Conservation (phyloP, 306 rosid species). For the Corylus avellana region DNA sequence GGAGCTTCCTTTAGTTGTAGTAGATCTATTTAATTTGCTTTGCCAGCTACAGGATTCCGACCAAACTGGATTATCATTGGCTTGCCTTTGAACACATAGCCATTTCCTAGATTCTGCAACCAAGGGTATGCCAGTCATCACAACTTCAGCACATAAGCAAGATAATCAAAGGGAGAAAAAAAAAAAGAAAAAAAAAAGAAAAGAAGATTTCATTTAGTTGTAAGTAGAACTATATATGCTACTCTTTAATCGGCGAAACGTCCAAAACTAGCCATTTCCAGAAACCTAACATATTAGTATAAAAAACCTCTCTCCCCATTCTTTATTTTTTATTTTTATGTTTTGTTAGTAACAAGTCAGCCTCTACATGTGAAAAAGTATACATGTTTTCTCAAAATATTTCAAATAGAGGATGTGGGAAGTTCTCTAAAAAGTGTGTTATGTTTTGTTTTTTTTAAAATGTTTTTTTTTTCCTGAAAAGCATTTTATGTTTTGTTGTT, state of each 20-base stretch:
- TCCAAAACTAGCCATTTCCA: neutral
- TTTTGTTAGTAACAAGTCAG: no score
- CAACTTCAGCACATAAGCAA: neutral
- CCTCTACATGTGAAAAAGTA: no score
- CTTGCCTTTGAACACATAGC: slow-evolving; percentile 81
- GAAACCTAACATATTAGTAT: neutral
- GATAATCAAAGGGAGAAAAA: slow-evolving; percentile 7
- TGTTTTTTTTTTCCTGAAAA: no score
- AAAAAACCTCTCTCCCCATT: no score
- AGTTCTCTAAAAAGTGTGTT: no score
- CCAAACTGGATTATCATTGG: slow-evolving; percentile 95
- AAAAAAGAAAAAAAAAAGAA: no score
- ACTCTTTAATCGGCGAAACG: neutral
- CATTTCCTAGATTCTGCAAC: slow-evolving; percentile 78
- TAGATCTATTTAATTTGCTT: slow-evolving; percentile 35
- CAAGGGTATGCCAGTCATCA: slow-evolving; percentile 20
- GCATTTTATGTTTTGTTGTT: no score
- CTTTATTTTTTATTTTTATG: no score
- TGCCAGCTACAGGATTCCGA: slow-evolving; percentile 66
- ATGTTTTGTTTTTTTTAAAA: no score
- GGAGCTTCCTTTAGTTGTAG: neutral
- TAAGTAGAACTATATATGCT: slow-evolving; percentile 13
- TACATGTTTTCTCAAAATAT: no score
- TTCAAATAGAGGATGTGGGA: no score
- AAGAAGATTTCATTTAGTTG: neutral